Evolutionary conservation across 805 yeast species (phyloP).

Genomic region (Candida berthetii): DNA sequence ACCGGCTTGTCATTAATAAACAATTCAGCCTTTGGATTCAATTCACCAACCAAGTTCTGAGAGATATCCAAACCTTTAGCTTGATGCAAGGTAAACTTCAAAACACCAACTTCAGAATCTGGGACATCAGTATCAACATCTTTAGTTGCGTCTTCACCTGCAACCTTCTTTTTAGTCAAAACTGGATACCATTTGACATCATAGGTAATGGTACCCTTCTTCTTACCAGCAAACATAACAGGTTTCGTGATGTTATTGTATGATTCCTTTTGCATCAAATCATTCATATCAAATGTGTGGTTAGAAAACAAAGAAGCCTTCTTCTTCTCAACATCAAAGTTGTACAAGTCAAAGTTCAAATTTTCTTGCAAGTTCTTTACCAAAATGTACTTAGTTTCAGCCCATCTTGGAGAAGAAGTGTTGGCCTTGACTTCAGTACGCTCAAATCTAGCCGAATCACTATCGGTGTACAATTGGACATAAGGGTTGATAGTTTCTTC

Average conservation of each 20-base stretch:
- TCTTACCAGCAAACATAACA: constrained; percentile 36
- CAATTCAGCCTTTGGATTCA: constrained; percentile 64
- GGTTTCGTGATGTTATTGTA: constrained; percentile 20
- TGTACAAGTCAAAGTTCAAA: constrained; percentile 46
- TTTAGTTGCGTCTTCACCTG: constrained; percentile 19
- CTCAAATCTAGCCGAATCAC: constrained; percentile 33
- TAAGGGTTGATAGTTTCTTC: constrained; percentile 53
- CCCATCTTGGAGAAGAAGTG: constrained; percentile 55
- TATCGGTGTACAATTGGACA: constrained; percentile 38
- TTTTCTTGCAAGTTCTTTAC: constrained; percentile 52
- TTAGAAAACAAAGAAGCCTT: constrained; percentile 47
- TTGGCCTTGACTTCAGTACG: constrained; percentile 53
- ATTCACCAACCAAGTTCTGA: constrained; percentile 35
- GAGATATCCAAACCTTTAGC: constrained; percentile 53
- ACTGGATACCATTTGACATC: constrained; percentile 41
- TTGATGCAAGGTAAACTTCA: constrained; percentile 55
- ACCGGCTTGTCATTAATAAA: constrained; percentile 49
- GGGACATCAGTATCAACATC: constrained; percentile 25
- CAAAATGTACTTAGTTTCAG: constrained; percentile 58
- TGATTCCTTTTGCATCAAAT: constrained; percentile 48
- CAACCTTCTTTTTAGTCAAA: constrained; percentile 11
- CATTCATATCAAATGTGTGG: constrained; percentile 49
- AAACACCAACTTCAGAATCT: constrained; percentile 68
- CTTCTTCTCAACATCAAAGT: constrained; percentile 45
- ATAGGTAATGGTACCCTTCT: constrained; percentile 53